phyloP scores from a whole-genome alignment of 306 rosid genomes.

The Boehmeria nivea region DNA sequence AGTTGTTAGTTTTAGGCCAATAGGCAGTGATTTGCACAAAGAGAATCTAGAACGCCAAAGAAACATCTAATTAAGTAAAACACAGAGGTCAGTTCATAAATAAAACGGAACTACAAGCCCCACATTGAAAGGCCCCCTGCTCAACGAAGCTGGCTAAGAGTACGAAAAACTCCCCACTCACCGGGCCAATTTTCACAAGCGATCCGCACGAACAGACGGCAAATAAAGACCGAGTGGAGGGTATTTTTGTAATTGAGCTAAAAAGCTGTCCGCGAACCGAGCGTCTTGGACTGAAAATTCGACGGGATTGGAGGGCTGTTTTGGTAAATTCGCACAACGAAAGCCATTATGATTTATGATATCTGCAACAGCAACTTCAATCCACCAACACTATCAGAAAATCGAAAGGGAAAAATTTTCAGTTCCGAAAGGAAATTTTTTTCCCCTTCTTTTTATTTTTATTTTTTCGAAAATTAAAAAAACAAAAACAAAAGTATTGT shows the following conservation, averaged over 20 bases:
- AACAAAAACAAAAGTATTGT: conserved; percentile 7
- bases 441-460: not conserved
- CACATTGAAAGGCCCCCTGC: not conserved
- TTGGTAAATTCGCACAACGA: conserved; percentile 15
- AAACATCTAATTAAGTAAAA: not conserved
- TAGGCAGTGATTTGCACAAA: not conserved
- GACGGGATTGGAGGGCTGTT: conserved; percentile 22
- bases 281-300: conserved; percentile 16
- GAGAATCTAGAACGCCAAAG: conserved; percentile 5
- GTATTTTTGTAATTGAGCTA: not conserved
- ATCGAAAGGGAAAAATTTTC: conserved; percentile 1
- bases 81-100: not conserved
- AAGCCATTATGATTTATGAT: conserved; percentile 34
- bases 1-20: too few species aligned
- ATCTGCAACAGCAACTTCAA: conserved; percentile 37
- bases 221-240: not conserved
- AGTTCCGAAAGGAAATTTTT: not conserved
- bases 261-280: not conserved
- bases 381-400: conserved; percentile 23
- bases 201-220: not conserved
- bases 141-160: not conserved
- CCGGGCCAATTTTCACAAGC: not conserved
- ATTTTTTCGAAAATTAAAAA: conserved; percentile 2
- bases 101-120: not conserved
- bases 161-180: not conserved